Evolutionary conservation across 192 early-diverging fungal genomes (phyloP), one percentile per base, ranked within the genome.

Genomic region (Phycomyces nitens): DNA sequence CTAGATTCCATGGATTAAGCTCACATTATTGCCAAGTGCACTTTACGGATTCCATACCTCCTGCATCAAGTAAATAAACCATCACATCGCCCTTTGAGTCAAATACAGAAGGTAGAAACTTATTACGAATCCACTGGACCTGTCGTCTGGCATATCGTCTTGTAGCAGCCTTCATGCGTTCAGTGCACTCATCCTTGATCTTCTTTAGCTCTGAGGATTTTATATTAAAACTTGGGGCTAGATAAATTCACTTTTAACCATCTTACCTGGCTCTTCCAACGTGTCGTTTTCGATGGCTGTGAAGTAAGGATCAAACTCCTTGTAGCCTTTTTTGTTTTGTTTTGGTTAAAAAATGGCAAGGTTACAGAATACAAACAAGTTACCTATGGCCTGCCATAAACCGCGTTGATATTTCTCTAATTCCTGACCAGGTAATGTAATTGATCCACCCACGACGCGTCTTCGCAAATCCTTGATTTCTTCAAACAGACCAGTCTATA

Each of bases 91-190:
- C 54, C 38, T 74, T 40, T 44, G 73, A 55, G 64, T 75, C 52
- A 61, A 34, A 51, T 58, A 84, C n/a, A 68, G 74, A 58, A 62
- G 75, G 79, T 40, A 87, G 54, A 21, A 94, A 70, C 52, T 89
- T 91, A 68, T 94, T 94, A 20, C 78, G 76, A 24, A 95, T 91
- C 93, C 93, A 95, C 12, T 78, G 74, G 0, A 92, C 78, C 67
- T 95, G 93, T 38, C 84, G 70, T 44, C 88, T 82, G 16, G 96
- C 93, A 71, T 99, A 99, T 47, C 89, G 83, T 23, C 94, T 73
- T n/a, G 94, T 99, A 5, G 81, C 85, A 5, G 72, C 69, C 70
- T 95, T 97, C 94, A 99, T 97, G 0, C 72, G 75, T 50, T 93
- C 89, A 22, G 91, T 70, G 20, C 88, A 88, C 9, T 82, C 69